Evolutionary conservation across 352 stramenopile genomes (phyloP).

Genomic region (Pythium graminicola): DNA sequence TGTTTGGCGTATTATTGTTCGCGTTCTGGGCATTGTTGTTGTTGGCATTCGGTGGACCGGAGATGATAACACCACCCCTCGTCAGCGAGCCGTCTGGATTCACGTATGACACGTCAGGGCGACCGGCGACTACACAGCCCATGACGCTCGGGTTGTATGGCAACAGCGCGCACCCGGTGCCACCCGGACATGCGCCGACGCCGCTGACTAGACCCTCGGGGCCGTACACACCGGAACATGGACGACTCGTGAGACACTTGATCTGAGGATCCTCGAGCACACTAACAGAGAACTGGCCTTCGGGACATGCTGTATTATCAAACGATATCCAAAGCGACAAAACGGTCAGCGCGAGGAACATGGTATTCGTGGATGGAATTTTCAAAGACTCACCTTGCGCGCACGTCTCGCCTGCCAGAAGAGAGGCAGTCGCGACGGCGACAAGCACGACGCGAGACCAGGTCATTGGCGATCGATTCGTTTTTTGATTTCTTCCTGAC

Average conservation of each 20-base stretch:
- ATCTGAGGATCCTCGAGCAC: slow-evolving; percentile 50
- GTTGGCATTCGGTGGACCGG: slow-evolving; percentile 11
- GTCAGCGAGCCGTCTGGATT: slow-evolving; percentile 61
- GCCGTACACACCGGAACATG: slow-evolving; percentile 62
- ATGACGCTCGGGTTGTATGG: slow-evolving; percentile 53
- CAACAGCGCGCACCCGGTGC: slow-evolving; percentile 51
- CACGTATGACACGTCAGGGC: slow-evolving; percentile 57
- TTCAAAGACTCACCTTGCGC: slow-evolving; percentile 17
- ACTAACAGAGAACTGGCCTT: slow-evolving; percentile 50
- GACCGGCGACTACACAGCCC: slow-evolving; percentile 47
- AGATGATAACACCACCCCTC: slow-evolving; percentile 34
- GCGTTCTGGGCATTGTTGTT: slow-evolving; percentile 1
- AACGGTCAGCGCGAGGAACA: slow-evolving; percentile 9
- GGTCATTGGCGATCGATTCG: slow-evolving; percentile 9
- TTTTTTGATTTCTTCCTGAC: slow-evolving; percentile 8
- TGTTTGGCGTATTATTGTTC: background rate
- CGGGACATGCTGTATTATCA: slow-evolving; percentile 33
- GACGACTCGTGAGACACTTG: slow-evolving; percentile 41
- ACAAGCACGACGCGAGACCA: slow-evolving; percentile 16
- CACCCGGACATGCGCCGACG: slow-evolving; percentile 47
- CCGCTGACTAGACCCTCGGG: slow-evolving; percentile 34
- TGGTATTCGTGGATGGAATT: background rate
- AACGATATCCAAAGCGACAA: slow-evolving; percentile 14
- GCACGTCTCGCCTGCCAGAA: slow-evolving; percentile 6
- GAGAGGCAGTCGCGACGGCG: slow-evolving; percentile 5